Evolutionary conservation across 306 rosid species (phyloP).

Genomic region (Fragaria nilgerrensis): DNA sequence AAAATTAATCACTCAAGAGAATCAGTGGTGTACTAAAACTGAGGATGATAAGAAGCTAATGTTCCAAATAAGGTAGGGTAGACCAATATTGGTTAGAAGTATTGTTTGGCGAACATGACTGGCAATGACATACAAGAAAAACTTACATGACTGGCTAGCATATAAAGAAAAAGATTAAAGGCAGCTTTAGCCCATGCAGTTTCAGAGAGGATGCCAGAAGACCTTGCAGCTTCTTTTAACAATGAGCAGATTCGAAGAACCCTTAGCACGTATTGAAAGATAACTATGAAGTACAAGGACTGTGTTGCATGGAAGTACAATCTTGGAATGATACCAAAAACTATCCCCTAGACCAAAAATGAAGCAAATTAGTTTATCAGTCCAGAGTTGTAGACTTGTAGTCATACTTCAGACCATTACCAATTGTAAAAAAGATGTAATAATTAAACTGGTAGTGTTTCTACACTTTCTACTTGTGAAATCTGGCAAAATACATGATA

Average conservation of each 20-base stretch:
- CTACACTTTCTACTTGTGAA: background rate
- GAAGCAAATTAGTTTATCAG: background rate
- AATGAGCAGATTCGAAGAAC: constrained; percentile 19
- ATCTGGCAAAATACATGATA: background rate
- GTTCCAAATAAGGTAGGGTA: background rate
- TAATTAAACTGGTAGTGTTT: background rate
- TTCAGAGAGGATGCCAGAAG: constrained; percentile 14
- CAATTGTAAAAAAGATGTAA: background rate
- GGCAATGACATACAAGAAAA: background rate
- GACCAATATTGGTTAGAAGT: background rate
- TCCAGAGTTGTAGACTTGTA: no score
- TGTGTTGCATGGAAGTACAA: background rate
- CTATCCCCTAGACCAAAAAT: constrained; percentile 19
- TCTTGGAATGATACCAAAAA: background rate
- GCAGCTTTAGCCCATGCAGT: constrained; percentile 28
- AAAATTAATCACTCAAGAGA: background rate
- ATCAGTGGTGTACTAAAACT: background rate
- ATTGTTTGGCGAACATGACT: background rate
- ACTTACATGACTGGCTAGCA: constrained; percentile 33
- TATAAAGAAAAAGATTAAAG: constrained; percentile 25
- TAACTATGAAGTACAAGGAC: constrained; percentile 15
- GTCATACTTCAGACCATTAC: background rate
- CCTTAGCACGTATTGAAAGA: constrained; percentile 31
- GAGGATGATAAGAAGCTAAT: background rate
- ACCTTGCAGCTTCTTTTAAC: constrained; percentile 13